Percentiles rank a stretch among this genome's conserved stretches.
Evolutionary conservation across 2,329 filamentous ascomycete genomes (phyloP).

Genomic region (Aspergillus nomiae): DNA sequence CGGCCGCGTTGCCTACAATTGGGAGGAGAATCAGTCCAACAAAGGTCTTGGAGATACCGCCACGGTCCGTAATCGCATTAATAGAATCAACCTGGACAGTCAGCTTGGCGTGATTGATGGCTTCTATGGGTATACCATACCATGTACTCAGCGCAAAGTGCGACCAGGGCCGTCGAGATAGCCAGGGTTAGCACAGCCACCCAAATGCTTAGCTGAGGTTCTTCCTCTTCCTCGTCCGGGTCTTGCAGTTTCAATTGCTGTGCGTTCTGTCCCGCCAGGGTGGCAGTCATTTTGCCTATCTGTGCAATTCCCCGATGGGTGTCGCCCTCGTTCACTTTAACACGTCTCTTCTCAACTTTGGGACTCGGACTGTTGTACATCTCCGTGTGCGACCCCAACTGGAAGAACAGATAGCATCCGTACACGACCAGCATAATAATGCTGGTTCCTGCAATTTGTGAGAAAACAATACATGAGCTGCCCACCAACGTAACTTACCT

Average conservation of each 20-base stretch:
- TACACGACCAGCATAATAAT: constrained; percentile 86
- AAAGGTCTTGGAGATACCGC: constrained; percentile 59
- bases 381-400: constrained; percentile 78
- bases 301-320: constrained; percentile 53
- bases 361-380: constrained; percentile 80
- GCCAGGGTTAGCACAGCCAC: constrained; percentile 73
- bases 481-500: constrained; percentile 22
- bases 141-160: constrained; percentile 71
- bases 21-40: constrained; percentile 66
- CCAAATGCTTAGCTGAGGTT: constrained; percentile 70
- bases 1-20: constrained; percentile 67
- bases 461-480: not conserved
- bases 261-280: constrained; percentile 53
- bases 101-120: not conserved
- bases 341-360: constrained; percentile 66
- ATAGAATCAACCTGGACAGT: constrained; percentile 53
- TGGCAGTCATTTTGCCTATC: constrained; percentile 56
- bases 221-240: constrained; percentile 71
- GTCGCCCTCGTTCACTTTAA: constrained; percentile 53
- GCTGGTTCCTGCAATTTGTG: constrained; percentile 49
- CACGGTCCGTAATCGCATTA: constrained; percentile 53
- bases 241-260: constrained; percentile 52
- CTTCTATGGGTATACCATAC: constrained; percentile 27
- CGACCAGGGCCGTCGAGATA: constrained; percentile 76
- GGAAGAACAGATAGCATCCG: constrained; percentile 81